phyloP scores from a whole-genome alignment of 352 stramenopile species.

The Globisporangium emineosum region DNA sequence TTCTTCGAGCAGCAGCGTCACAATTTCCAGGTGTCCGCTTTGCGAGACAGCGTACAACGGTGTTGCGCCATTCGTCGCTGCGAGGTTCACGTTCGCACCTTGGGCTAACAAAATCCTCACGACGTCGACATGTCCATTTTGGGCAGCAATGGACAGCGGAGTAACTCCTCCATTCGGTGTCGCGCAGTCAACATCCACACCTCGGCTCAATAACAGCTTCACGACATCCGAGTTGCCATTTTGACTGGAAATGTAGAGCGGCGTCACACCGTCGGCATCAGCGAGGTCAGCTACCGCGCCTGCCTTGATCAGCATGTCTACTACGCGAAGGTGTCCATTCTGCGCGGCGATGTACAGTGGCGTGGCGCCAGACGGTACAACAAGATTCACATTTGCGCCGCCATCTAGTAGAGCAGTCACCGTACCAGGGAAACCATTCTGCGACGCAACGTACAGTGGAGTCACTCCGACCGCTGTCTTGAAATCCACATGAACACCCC shows the following conservation, averaged over 20 bases:
- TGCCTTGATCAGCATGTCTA: background rate
- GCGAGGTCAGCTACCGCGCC: background rate
- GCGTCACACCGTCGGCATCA: conserved; percentile 2
- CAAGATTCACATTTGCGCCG: conserved; percentile 1
- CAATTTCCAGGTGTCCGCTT: background rate
- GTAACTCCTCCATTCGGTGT: background rate
- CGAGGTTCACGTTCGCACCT: background rate
- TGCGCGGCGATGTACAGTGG: conserved; percentile 10
- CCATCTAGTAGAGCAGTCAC: conserved; percentile 1
- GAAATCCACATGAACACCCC: conserved; percentile 3
- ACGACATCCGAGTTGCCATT: conserved; percentile 6
- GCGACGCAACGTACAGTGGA: conserved; percentile 10
- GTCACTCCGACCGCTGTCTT: conserved; percentile 9
- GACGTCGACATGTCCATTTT: conserved; percentile 3
- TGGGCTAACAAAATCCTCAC: background rate
- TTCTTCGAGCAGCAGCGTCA: background rate
- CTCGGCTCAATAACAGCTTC: background rate
- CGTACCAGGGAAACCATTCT: conserved; percentile 2
- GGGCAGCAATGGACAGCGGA: conserved; percentile 7
- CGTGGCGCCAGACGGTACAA: conserved; percentile 4
- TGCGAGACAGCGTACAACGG: conserved; percentile 5
- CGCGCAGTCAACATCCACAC: conserved; percentile 1
- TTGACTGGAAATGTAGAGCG: conserved; percentile 12
- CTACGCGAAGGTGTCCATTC: background rate
- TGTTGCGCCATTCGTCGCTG: conserved; percentile 2